These are phyloP conservation scores for Simmondsia chinensis DNA, from an alignment of 148 eudicot genomes.

Conservation along the genomic window DNA sequence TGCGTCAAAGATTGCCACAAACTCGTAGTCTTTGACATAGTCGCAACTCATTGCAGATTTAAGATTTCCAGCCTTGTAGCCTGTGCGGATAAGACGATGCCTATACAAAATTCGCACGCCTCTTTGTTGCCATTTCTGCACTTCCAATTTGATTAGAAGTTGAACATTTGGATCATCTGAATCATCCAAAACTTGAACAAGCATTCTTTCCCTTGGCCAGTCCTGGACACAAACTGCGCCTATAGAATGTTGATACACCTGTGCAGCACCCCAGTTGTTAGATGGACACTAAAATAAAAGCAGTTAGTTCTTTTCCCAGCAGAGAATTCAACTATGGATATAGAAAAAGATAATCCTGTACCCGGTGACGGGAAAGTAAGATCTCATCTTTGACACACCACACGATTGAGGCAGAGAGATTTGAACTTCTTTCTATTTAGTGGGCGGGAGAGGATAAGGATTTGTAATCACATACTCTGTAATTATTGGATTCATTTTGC, in stretches of 20 bases:
- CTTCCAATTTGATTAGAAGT: slow-evolving; percentile 73
- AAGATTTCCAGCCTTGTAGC: slow-evolving; percentile 95
- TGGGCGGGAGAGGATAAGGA: too few relatives aligned
- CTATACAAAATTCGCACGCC: slow-evolving; percentile 77
- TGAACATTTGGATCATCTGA: slow-evolving; percentile 73
- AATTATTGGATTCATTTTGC: too few relatives aligned
- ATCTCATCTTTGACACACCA: too few relatives aligned
- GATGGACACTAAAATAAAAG: background rate
- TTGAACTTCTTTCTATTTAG: too few relatives aligned
- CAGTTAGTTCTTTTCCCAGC: too few relatives aligned
- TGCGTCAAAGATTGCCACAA: slow-evolving; percentile 93
- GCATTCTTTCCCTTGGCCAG: slow-evolving; percentile 96
- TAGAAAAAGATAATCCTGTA: too few relatives aligned
- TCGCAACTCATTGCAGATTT: slow-evolving; percentile 95
- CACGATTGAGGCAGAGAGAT: too few relatives aligned
- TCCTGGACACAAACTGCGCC: slow-evolving; percentile 76
- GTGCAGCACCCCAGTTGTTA: slow-evolving; percentile 4
- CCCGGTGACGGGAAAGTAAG: too few relatives aligned
- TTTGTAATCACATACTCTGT: too few relatives aligned
- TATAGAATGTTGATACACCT: slow-evolving; percentile 93
- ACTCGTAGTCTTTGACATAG: slow-evolving; percentile 89
- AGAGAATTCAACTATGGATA: too few relatives aligned
- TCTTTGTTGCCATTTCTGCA: slow-evolving; percentile 79
- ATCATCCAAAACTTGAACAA: slow-evolving; percentile 85
- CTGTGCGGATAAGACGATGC: slow-evolving; percentile 88